Percentiles rank a stretch among this genome's conserved stretches.
Conservation (phyloP, 164 flowering plant genomes). For the Chimonanthus praecox region DNA sequence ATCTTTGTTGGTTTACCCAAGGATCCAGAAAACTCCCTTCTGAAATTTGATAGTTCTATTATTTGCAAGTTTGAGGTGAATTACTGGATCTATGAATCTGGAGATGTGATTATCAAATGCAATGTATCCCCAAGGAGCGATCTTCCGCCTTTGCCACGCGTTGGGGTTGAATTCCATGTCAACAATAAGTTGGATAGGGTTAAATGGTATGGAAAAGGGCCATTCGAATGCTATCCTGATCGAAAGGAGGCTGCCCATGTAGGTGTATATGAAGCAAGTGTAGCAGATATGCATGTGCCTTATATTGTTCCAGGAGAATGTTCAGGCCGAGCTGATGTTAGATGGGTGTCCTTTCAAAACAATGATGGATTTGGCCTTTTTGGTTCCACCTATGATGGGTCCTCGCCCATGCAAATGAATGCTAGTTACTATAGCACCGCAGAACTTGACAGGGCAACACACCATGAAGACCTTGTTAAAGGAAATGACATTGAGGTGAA, state of each 20-base stretch:
- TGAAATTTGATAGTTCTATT: conserved; percentile 8
- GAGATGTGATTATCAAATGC: conserved; percentile 71
- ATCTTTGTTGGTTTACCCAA: conserved; percentile 41
- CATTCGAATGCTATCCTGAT: conserved; percentile 98
- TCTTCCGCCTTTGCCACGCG: conserved; percentile 95
- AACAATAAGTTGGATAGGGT: conserved; percentile 56
- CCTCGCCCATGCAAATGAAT: conserved; percentile 93
- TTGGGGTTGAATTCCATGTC: conserved; percentile 80
- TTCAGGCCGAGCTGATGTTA: conserved; percentile 84
- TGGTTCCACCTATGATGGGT: conserved; percentile 62
- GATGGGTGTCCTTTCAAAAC: conserved; percentile 77
- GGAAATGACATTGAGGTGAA: conserved; percentile 82
- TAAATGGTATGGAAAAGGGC: conserved; percentile 89
- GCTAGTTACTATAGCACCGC: conserved; percentile 77
- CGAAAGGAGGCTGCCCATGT: conserved; percentile 87
- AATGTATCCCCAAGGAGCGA: conserved; percentile 49
- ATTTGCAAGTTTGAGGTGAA: conserved; percentile 41
- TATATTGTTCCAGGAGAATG: conserved; percentile 89
- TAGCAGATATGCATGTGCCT: conserved; percentile 80
- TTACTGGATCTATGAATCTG: conserved; percentile 70
- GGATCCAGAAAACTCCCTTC: conserved; percentile 19
- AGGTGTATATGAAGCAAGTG: conserved; percentile 58
- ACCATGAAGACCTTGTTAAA: conserved; percentile 63
- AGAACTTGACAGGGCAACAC: conserved; percentile 82
- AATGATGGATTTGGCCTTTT: conserved; percentile 67